Percentiles rank a stretch among this genome's conserved stretches.
These are phyloP conservation scores for Globisporangium cystogenes DNA, from an alignment of 352 stramenopile species.

Conservation along the genomic window DNA sequence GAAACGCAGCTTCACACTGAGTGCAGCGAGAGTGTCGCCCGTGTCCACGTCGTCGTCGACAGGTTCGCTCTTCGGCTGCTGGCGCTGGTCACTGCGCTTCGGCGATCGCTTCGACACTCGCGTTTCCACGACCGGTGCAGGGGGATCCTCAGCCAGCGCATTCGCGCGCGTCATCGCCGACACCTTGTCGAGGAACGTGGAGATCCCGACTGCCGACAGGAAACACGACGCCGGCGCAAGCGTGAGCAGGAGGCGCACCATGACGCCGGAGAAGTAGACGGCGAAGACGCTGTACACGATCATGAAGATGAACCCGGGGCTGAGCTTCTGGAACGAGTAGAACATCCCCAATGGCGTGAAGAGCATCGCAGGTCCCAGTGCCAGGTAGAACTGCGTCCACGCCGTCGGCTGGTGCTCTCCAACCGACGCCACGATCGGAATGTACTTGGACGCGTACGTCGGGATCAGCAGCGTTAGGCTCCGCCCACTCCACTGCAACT, in stretches of 20 bases:
- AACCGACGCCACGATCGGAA: slow-evolving; percentile 94
- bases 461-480: slow-evolving; percentile 90
- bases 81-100: not conserved
- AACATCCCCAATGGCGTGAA: slow-evolving; percentile 88
- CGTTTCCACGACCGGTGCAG: not conserved
- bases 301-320: slow-evolving; percentile 82
- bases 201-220: slow-evolving; percentile 82
- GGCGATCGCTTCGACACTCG: not conserved
- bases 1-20: slow-evolving; percentile 28
- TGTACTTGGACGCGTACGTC: slow-evolving; percentile 93
- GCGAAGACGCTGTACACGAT: slow-evolving; percentile 90
- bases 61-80: not conserved
- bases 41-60: slow-evolving; percentile 6
- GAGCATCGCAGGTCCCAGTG: slow-evolving; percentile 85
- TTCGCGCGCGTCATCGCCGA: slow-evolving; percentile 14
- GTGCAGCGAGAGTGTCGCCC: slow-evolving; percentile 23
- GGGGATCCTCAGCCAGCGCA: slow-evolving; percentile 1
- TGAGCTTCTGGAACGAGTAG: slow-evolving; percentile 75
- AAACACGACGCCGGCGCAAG: slow-evolving; percentile 89
- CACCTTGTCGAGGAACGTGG: slow-evolving; percentile 47
- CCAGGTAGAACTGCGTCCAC: slow-evolving; percentile 90
- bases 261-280: slow-evolving; percentile 92
- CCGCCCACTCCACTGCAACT: slow-evolving; percentile 89
- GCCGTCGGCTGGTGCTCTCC: slow-evolving; percentile 92
- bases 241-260: slow-evolving; percentile 91